Percentiles rank a stretch among this genome's conserved stretches.
These are phyloP conservation scores for Botryosphaeria agaves DNA, from an alignment of 2,329 filamentous ascomycete species.

Conservation along the genomic window DNA sequence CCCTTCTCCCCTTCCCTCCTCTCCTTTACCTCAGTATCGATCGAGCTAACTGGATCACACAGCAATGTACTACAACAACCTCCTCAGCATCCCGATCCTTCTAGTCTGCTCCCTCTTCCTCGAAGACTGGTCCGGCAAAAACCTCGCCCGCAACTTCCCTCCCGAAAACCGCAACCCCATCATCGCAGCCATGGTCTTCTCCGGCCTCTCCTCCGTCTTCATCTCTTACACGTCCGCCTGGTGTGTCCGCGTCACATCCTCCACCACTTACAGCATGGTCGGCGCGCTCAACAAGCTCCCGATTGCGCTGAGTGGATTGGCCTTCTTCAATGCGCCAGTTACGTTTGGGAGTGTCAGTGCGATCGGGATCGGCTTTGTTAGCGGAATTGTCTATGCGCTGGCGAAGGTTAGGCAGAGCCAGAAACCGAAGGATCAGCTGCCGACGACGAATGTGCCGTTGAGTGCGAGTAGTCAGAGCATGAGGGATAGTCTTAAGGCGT, in stretches of 20 bases:
- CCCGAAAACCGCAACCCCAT: slow-evolving; percentile 60
- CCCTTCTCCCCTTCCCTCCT: not conserved
- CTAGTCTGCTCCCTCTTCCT: slow-evolving; percentile 62
- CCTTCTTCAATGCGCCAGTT: slow-evolving; percentile 92
- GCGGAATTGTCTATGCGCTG: slow-evolving; percentile 77
- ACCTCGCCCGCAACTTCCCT: slow-evolving; percentile 80
- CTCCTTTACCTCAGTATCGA: not conserved
- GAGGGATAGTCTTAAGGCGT: slow-evolving; percentile 66
- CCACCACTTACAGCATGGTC: slow-evolving; percentile 97
- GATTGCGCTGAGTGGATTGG: slow-evolving; percentile 74
- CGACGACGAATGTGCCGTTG: slow-evolving; percentile 48
- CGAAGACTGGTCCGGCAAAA: slow-evolving; percentile 83
- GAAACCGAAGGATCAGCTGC: slow-evolving; percentile 49
- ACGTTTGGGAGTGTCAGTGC: slow-evolving; percentile 85
- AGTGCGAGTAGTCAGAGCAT: slow-evolving; percentile 86
- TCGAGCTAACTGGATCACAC: slow-evolving; percentile 10
- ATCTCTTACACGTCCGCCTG: slow-evolving; percentile 99
- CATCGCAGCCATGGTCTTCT: slow-evolving; percentile 81
- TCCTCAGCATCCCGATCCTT: slow-evolving; percentile 87
- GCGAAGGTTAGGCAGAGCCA: slow-evolving; percentile 69
- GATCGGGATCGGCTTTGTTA: slow-evolving; percentile 80
- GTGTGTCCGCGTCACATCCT: slow-evolving; percentile 95
- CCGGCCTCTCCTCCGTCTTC: slow-evolving; percentile 82
- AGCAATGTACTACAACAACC: slow-evolving; percentile 99
- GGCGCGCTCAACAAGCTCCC: slow-evolving; percentile 96